Base-by-base conservation (phyloP, 164 flowering plant genomes). In the Tetrastigma voinierianum region DNA sequence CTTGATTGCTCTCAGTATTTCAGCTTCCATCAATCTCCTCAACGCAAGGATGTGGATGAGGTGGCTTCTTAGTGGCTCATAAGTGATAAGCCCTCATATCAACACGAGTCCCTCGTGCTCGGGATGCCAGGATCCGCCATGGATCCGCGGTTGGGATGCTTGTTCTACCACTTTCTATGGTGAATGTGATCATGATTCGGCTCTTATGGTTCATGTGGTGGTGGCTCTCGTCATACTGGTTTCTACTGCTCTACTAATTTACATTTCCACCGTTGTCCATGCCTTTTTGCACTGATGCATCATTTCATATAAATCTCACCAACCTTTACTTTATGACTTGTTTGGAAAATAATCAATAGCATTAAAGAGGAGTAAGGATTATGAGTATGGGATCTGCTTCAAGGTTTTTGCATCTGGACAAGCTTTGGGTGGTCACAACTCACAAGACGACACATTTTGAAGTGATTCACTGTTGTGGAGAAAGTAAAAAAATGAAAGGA, bases 161-260 rank as follows among this genome's bases (percentile, higher is more conserved):
- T 86, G 66, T 87, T 87, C 61, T 59, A 76, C 77, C 86, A 82
- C 77, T 87, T n/a, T 84, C 88, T 1, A 86, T 87, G 82, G 74
- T 86, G 10, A 77, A 81, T 67, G 93, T 87, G 46, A 84, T 87
- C 21, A 55, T 86, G 83, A 84, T 87, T 63, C 64, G 88, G 69
- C 58, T 86, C 19, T 78, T 3, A 61, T 90, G 0, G 75, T 74
- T 18, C 83, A 77, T 52, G 67, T 88, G 0, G 88, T 76, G 0
- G 45, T 73, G 0, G 77, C 85, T 0, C 40, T 87, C 45, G 71
- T 87, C 21, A 58, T 84, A 23, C 61, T 87, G 53, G 90, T 86
- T 14, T 69, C 88, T 15, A 72, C 88, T 69, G 90, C 87, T 52
- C 81, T 87, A 15, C 11, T 84, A 60, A 76, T 80, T 58, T 84